Conservation (phyloP, 768 basidiomycete species). For the Russula earlei region DNA sequence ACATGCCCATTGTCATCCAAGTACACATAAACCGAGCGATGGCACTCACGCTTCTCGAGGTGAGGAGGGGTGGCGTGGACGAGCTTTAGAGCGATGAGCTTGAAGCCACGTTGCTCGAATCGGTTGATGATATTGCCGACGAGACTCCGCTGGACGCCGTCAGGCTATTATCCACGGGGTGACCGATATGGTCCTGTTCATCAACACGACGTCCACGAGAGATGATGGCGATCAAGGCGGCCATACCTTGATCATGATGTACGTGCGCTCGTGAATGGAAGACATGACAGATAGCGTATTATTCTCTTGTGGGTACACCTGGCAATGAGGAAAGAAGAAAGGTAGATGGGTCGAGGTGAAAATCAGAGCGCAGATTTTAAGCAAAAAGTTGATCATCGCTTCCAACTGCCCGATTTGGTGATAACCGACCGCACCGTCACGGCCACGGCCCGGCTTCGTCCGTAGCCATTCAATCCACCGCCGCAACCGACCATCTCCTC, state of each 20-base stretch:
- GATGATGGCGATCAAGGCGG: neutral
- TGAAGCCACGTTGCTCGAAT: conserved; percentile 98
- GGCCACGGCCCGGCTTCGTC: neutral
- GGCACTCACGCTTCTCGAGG: conserved; percentile 76
- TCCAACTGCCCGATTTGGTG: conserved; percentile 9
- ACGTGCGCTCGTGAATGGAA: conserved; percentile 69
- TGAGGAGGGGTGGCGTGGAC: conserved; percentile 69
- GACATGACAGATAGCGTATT: conserved; percentile 42
- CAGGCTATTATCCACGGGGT: conserved; percentile 61
- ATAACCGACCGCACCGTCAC: conserved; percentile 14
- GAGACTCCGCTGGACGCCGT: conserved; percentile 96
- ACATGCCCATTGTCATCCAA: neutral
- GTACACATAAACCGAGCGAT: neutral
- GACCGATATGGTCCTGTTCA: neutral
- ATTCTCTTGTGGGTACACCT: conserved; percentile 4
- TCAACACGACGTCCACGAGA: conserved; percentile 7
- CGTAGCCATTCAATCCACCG: no score
- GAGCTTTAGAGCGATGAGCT: conserved; percentile 92
- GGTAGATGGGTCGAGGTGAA: conserved; percentile 21
- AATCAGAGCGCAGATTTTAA: conserved; percentile 24
- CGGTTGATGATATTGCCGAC: conserved; percentile 91
- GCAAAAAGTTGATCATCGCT: conserved; percentile 18
- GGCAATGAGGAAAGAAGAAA: conserved; percentile 24
- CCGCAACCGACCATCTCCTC: no score
- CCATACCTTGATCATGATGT: conserved; percentile 97